Evolutionary conservation across 768 basidiomycete species (phyloP).

Genomic region (Serpula lacrymans): DNA sequence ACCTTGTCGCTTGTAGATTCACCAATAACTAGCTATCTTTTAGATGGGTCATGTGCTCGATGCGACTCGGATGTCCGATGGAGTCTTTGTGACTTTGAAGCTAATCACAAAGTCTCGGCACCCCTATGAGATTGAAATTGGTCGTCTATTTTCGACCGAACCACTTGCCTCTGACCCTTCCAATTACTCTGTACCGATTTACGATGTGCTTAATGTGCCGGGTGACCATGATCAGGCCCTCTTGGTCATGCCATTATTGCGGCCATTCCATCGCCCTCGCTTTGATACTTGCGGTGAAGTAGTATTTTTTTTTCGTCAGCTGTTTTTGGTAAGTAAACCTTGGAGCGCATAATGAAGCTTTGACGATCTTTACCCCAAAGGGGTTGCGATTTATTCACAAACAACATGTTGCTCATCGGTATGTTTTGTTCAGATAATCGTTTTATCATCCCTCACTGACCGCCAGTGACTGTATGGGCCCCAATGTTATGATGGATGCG

Average conservation of each 20-base stretch:
- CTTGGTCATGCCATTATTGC: conserved; percentile 22
- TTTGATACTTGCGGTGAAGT: conserved; percentile 23
- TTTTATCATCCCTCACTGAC: too few relatives aligned
- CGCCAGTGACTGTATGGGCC: too few relatives aligned
- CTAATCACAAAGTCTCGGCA: conserved; percentile 3
- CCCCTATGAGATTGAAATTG: conserved; percentile 23
- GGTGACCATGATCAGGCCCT: conserved; percentile 12
- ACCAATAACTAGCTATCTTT: too few relatives aligned
- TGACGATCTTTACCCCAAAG: conserved; percentile 11
- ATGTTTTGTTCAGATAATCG: too few relatives aligned
- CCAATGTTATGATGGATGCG: too few relatives aligned
- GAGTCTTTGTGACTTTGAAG: conserved; percentile 24
- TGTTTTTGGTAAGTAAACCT: conserved; percentile 19
- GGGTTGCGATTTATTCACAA: conserved; percentile 36
- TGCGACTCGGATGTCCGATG: conserved; percentile 20
- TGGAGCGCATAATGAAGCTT: conserved; percentile 8
- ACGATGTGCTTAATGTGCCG: conserved; percentile 17
- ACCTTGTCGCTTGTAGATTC: too few relatives aligned
- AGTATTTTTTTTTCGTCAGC: conserved; percentile 20
- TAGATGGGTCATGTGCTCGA: too few relatives aligned
- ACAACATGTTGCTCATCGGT: conserved; percentile 37
- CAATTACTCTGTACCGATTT: conserved; percentile 30
- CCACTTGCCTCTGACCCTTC: too few relatives aligned
- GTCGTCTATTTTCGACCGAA: conserved; percentile 10
- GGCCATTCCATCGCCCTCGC: conserved; percentile 12